Evolutionary conservation across 805 yeast genomes (phyloP).

Genomic region (Groenewaldozyma tartarivorans): DNA sequence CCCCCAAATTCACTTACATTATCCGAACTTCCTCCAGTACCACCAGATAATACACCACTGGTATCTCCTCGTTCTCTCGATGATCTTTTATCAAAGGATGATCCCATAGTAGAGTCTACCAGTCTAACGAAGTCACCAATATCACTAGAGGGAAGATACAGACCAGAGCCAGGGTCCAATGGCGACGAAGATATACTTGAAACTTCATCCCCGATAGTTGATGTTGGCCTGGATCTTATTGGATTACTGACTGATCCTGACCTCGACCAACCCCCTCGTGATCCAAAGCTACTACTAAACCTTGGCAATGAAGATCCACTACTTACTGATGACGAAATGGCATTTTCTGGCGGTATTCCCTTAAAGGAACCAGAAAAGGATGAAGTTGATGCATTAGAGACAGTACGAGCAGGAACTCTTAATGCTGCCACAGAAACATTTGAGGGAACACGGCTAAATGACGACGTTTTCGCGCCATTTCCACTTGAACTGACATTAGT

Average conservation of each 20-base stretch:
- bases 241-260: constrained; percentile 36
- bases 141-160: constrained; percentile 36
- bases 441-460: constrained; percentile 35
- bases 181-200: constrained; percentile 18
- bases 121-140: constrained; percentile 61
- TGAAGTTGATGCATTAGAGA: constrained; percentile 19
- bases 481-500: constrained; percentile 16
- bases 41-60: constrained; percentile 2
- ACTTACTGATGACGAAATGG: constrained; percentile 20
- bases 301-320: constrained; percentile 23
- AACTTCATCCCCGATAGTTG: constrained; percentile 26
- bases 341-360: constrained; percentile 17
- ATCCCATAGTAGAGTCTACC: constrained; percentile 48
- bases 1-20: background rate
- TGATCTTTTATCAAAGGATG: constrained; percentile 15
- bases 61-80: constrained; percentile 10
- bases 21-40: background rate
- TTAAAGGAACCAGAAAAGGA: constrained; percentile 23
- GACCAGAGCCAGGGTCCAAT: constrained; percentile 31
- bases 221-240: constrained; percentile 54
- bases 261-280: constrained; percentile 21
- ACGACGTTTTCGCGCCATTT: constrained; percentile 8
- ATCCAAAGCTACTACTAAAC: constrained; percentile 27
- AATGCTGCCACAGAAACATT: constrained; percentile 34
- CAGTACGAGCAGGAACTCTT: constrained; percentile 27